Conservation (phyloP, 495 filamentous ascomycete genomes). For the Xylaria castorea region DNA sequence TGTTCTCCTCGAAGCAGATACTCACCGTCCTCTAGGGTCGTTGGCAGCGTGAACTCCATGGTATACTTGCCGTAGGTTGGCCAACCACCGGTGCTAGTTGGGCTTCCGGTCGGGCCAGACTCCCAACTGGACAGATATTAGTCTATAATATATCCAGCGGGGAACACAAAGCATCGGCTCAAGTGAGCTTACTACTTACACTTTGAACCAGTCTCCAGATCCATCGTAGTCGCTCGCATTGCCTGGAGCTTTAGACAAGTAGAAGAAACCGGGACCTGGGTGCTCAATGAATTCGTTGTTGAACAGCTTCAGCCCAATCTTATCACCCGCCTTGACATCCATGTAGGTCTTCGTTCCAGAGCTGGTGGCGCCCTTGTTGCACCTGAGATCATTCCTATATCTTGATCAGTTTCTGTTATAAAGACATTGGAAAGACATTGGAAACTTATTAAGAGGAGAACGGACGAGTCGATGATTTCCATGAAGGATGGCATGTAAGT, state of each 20-base stretch:
- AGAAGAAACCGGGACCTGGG: constrained; percentile 54
- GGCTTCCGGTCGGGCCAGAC: constrained; percentile 42
- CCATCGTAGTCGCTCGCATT: constrained; percentile 54
- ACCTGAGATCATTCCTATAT: constrained; percentile 51
- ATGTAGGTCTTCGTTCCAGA: constrained; percentile 39
- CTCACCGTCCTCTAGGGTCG: constrained; percentile 54
- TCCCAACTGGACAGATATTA: constrained; percentile 30
- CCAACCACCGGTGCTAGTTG: constrained; percentile 44
- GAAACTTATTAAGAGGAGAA: background rate
- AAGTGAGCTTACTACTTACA: constrained; percentile 40
- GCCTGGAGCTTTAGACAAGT: constrained; percentile 56
- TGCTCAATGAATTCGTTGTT: constrained; percentile 57
- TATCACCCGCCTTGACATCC: constrained; percentile 53
- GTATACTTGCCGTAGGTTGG: constrained; percentile 46
- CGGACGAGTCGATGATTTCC: constrained; percentile 45
- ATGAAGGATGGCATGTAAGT: constrained; percentile 50
- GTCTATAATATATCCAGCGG: background rate
- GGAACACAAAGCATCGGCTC: background rate
- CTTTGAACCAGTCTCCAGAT: constrained; percentile 60
- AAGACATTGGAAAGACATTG: background rate
- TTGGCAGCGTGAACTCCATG: constrained; percentile 59
- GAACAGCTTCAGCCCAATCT: constrained; percentile 54
- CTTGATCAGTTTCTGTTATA: constrained; percentile 13
- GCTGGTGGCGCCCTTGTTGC: constrained; percentile 52
- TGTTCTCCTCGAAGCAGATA: constrained; percentile 64